A percentile compares a stretch with the other conserved stretches of the same genome.
Evolutionary conservation across 1,284 basidiomycete genomes (phyloP).

Genomic region (Cryptococcus floricola): DNA sequence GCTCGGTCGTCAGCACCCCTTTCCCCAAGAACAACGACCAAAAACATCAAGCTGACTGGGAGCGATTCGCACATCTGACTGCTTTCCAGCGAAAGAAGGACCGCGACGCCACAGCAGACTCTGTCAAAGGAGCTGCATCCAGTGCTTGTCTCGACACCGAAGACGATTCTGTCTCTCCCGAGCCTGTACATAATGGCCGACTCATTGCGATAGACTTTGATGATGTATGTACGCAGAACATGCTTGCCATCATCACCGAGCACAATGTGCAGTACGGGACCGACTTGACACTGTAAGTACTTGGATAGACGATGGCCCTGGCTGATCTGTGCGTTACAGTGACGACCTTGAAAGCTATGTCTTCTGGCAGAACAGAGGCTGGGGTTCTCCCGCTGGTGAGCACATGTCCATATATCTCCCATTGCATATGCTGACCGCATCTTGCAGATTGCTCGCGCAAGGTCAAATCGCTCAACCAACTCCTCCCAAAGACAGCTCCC

Average conservation of each 20-base stretch:
- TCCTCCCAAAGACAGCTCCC: constrained; percentile 24
- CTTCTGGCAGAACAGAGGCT: constrained; percentile 32
- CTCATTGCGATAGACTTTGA: constrained; percentile 42
- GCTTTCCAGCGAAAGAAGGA: background rate
- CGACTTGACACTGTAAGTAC: constrained; percentile 25
- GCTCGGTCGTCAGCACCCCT: constrained; percentile 4
- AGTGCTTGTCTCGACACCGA: background rate
- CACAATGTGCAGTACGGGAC: constrained; percentile 29
- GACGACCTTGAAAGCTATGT: constrained; percentile 30
- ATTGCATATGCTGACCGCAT: background rate
- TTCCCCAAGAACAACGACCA: constrained; percentile 3
- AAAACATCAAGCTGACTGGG: background rate
- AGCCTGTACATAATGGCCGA: constrained; percentile 14
- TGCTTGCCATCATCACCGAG: constrained; percentile 18
- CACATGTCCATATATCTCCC: background rate
- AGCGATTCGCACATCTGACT: background rate
- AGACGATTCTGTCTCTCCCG: background rate
- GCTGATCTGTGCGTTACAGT: constrained; percentile 8
- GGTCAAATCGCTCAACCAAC: constrained; percentile 16
- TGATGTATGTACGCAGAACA: constrained; percentile 31
- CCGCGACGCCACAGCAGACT: background rate
- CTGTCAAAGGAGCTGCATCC: background rate
- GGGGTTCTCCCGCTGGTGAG: constrained; percentile 34
- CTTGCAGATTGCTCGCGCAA: constrained; percentile 23
- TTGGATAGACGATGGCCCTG: background rate